A percentile compares a stretch with the other conserved stretches of the same genome.
These are phyloP conservation scores for Tolypocladium amazonense DNA, from an alignment of 2,329 filamentous ascomycete species.

Conservation along the genomic window DNA sequence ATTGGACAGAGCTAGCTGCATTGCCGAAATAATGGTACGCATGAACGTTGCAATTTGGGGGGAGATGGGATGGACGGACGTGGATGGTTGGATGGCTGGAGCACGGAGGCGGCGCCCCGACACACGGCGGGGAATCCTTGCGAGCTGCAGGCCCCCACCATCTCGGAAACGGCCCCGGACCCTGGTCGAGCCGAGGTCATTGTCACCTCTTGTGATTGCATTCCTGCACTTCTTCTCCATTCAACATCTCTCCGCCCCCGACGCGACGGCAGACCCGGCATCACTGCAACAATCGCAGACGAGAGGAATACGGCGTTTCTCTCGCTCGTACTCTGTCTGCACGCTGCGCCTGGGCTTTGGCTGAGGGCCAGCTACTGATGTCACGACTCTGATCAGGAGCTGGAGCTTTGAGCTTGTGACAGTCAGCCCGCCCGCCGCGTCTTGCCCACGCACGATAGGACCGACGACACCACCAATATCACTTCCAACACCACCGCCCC, in stretches of 20 bases:
- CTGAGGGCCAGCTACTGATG: background rate
- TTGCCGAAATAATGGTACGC: background rate
- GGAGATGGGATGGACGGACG: background rate
- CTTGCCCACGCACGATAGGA: background rate
- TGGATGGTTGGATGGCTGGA: background rate
- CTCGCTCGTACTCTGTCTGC: background rate
- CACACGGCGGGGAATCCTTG: conserved; percentile 1
- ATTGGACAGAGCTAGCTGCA: background rate
- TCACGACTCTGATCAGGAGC: background rate
- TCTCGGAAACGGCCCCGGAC: background rate
- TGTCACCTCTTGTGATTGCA: background rate
- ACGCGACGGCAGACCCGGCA: background rate
- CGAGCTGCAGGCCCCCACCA: background rate
- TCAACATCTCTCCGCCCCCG: background rate
- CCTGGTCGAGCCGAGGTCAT: background rate
- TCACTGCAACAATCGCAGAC: background rate
- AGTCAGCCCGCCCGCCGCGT: background rate
- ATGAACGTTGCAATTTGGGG: background rate
- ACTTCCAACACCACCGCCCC: background rate
- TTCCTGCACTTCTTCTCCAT: background rate
- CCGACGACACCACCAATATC: background rate
- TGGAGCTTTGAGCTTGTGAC: background rate
- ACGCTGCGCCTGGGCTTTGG: background rate
- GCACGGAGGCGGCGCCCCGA: background rate
- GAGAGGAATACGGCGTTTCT: background rate